Conservation (phyloP, 768 basidiomycete genomes). For the Crucibulum laeve region DNA sequence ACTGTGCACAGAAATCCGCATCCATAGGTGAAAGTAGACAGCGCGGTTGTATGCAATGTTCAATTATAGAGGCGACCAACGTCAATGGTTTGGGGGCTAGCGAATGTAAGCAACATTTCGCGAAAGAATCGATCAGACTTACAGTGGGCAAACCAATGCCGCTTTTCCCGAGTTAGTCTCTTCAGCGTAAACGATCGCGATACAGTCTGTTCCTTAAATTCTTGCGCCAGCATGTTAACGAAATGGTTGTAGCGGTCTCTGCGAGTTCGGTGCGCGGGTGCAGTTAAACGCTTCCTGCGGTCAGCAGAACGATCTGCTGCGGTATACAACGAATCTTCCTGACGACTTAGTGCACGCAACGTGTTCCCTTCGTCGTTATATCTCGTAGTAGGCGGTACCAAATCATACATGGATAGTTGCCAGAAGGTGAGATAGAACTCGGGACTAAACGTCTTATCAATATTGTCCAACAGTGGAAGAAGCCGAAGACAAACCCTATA, state of each 20-base stretch:
- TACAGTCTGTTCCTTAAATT: conserved; percentile 72
- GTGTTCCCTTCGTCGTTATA: conserved; percentile 77
- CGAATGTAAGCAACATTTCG: conserved; percentile 2
- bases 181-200: conserved; percentile 73
- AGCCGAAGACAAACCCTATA: conserved; percentile 56
- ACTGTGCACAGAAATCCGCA: conserved; percentile 89
- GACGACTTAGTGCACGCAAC: conserved; percentile 56
- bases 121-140: conserved; percentile 5
- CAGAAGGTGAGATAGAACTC: conserved; percentile 96
- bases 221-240: conserved; percentile 54
- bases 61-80: conserved; percentile 64
- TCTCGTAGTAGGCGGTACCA: conserved; percentile 67
- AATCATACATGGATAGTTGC: conserved; percentile 91
- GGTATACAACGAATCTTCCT: conserved; percentile 61
- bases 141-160: conserved; percentile 79
- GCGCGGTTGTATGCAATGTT: conserved; percentile 91
- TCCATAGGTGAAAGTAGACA: conserved; percentile 95
- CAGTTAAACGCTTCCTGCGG: conserved; percentile 52
- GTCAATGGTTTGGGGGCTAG: conserved; percentile 41
- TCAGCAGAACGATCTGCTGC: conserved; percentile 72
- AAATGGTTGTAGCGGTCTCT: conserved; percentile 67
- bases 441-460: conserved; percentile 44
- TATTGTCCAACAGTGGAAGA: not conserved
- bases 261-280: conserved; percentile 51
- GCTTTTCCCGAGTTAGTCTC: conserved; percentile 72